A percentile compares a stretch with the other conserved stretches of the same genome.
phyloP scores from a whole-genome alignment of 176 grass and related monocot genomes.

The sorghum (Sorghum bicolor) region DNA sequence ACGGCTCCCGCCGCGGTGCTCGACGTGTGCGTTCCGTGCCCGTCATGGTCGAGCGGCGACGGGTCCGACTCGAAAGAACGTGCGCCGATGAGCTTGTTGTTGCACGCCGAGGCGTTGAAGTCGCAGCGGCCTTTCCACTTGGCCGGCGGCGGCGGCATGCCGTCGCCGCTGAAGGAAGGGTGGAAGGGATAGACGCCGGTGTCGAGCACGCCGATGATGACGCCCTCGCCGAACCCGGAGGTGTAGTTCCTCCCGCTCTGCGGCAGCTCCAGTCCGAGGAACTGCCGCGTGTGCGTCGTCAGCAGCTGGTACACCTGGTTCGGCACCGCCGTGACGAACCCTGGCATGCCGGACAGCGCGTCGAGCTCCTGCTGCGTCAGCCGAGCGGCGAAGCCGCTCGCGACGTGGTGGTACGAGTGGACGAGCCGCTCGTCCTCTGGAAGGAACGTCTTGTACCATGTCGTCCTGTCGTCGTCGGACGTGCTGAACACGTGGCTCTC shows the following conservation, averaged over 20 bases:
- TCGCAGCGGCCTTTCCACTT: conserved; percentile 81
- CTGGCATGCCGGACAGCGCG: conserved; percentile 29
- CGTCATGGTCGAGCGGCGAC: background rate
- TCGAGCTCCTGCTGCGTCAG: conserved; percentile 41
- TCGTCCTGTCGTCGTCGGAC: conserved; percentile 14
- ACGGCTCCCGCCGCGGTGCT: conserved; percentile 56
- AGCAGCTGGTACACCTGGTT: conserved; percentile 27
- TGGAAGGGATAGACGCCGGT: conserved; percentile 43
- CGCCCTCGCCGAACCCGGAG: conserved; percentile 21
- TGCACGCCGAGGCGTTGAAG: conserved; percentile 56
- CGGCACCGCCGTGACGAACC: conserved; percentile 36
- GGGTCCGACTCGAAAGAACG: background rate
- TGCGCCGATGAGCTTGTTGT: conserved; percentile 74
- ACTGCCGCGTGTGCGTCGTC: conserved; percentile 59
- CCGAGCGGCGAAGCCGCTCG: conserved; percentile 56
- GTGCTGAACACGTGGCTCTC: conserved; percentile 13
- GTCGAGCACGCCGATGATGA: conserved; percentile 68
- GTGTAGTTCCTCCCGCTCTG: conserved; percentile 15
- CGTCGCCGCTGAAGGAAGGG: conserved; percentile 50
- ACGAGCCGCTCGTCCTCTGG: conserved; percentile 28
- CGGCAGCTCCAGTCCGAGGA: conserved; percentile 37
- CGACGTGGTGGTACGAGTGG: conserved; percentile 56
- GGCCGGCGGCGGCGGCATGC: conserved; percentile 46
- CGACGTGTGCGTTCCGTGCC: conserved; percentile 62
- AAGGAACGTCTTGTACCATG: conserved; percentile 48